Evolutionary conservation across 2,329 filamentous ascomycete genomes (phyloP).

Genomic region (Cadophora sp.): DNA sequence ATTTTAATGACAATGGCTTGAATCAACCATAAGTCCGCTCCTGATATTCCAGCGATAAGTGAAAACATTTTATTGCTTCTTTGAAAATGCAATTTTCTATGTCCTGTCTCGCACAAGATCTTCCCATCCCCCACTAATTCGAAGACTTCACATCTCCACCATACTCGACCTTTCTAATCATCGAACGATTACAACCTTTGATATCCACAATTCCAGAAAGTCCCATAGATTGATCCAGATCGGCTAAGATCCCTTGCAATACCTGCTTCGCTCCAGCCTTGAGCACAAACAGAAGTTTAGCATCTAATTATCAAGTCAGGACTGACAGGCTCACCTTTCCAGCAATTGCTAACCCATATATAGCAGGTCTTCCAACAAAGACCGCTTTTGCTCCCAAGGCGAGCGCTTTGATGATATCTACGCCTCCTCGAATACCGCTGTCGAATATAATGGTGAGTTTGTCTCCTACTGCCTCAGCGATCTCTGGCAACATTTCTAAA

Average conservation of each 20-base stretch:
- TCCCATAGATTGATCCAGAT: constrained; percentile 62
- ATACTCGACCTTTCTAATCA: constrained; percentile 39
- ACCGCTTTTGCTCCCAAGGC: constrained; percentile 63
- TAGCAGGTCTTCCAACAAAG: constrained; percentile 61
- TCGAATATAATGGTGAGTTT: constrained; percentile 68
- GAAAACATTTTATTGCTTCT: too few species aligned
- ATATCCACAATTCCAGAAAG: constrained; percentile 54
- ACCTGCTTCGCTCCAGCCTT: constrained; percentile 58
- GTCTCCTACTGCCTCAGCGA: constrained; percentile 66
- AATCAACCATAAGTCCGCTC: too few species aligned
- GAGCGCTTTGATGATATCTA: constrained; percentile 64
- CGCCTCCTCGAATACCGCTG: constrained; percentile 60
- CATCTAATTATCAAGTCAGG: background rate
- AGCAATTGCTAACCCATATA: constrained; percentile 63
- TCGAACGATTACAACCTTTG: constrained; percentile 37
- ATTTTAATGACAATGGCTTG: too few species aligned
- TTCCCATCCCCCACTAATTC: constrained; percentile 27
- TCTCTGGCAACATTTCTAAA: constrained; percentile 63
- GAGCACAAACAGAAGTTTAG: constrained; percentile 6
- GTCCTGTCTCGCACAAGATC: background rate
- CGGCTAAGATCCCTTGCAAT: constrained; percentile 57
- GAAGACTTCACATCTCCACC: constrained; percentile 39
- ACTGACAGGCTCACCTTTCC: constrained; percentile 51
- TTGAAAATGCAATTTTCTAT: background rate
- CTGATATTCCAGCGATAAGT: too few species aligned